Base-by-base conservation (phyloP, 306 rosid species). In the Casuarina cunninghamiana region DNA sequence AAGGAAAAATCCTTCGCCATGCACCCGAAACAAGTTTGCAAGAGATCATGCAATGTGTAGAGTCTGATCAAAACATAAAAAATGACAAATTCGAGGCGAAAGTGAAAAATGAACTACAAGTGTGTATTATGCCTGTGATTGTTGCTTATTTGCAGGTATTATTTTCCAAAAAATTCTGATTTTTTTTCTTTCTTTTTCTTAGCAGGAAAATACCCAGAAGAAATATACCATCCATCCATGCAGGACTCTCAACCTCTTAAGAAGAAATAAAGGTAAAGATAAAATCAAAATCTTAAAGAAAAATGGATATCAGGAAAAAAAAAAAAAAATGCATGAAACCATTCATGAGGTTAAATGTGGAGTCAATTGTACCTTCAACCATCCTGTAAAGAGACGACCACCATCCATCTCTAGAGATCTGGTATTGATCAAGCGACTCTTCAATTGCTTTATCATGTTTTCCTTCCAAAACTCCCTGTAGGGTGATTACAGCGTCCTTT, bases 341-440 rank as follows among this genome's bases (percentile, higher is more conserved):
- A 61, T 35, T 35, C 26, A 45, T 16, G 6, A 9, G n/a, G 63
- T 54, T 48, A 48, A 26, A 69, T 44, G 53, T 77, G 11, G 3
- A 48, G 10, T 74, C 53, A 68, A 4, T 48, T 48, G 53, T 90
- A 94, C 98, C 98, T 88, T 94, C 98, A 76, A 92, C 82, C 93
- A 92, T 89, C 83, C 84, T 85, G 88, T 89, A 94, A 55, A 94
- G 91, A 13, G 98, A 76, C 76, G 87, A 92, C 96, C 90, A 94
- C 83, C 93, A 86, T 72, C 96, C 93, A 81, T 71, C 90, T 78
- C 87, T 77, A 21, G 91, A 82, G 74, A 92, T 78, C 74, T 87
- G 87, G 77, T 80, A 87, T 53, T 48, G 74, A 74, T 55, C 41
- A 12, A 89, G 80, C 46, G 85, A 74, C 73, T 81, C 85, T 48